A percentile compares a stretch with the other conserved stretches of the same genome.
phyloP scores from a whole-genome alignment of 2,329 filamentous ascomycete genomes.

The Magnaporthiopsis poae region DNA sequence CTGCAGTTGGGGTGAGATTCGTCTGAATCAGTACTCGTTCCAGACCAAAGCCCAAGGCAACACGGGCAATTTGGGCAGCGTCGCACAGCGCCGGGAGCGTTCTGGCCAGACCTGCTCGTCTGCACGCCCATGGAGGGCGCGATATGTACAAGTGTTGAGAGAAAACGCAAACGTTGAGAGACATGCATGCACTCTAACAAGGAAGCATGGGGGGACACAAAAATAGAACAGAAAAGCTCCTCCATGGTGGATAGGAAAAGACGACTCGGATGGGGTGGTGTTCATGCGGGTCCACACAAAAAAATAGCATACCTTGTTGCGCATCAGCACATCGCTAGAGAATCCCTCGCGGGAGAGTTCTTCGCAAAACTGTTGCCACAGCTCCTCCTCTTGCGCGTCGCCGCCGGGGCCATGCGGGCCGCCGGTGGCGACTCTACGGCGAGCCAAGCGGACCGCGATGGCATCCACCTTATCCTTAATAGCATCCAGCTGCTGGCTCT shows the following conservation, averaged over 20 bases:
- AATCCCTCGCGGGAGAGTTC: constrained; percentile 51
- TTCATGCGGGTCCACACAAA: neutral
- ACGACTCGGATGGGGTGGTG: neutral
- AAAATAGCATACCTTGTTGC: constrained; percentile 41
- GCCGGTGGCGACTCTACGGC: constrained; percentile 17
- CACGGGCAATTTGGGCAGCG: neutral
- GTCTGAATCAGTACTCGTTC: neutral
- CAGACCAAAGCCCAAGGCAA: neutral
- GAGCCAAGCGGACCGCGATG: constrained; percentile 41
- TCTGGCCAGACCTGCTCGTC: neutral
- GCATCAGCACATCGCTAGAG: constrained; percentile 41
- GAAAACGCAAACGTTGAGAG: neutral
- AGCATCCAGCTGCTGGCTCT: constrained; percentile 32
- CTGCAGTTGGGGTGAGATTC: constrained; percentile 25
- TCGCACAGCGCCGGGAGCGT: neutral
- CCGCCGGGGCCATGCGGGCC: neutral
- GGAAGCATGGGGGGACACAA: neutral
- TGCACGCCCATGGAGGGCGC: neutral
- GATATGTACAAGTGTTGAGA: neutral
- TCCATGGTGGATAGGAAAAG: neutral
- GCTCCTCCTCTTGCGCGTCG: constrained; percentile 30
- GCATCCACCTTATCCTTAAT: constrained; percentile 53
- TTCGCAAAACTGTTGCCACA: constrained; percentile 50
- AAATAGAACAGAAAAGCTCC: neutral
- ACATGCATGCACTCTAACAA: neutral